Evolutionary conservation across 1,284 basidiomycete genomes (phyloP).

Genomic region (Austropuccinia psidii): DNA sequence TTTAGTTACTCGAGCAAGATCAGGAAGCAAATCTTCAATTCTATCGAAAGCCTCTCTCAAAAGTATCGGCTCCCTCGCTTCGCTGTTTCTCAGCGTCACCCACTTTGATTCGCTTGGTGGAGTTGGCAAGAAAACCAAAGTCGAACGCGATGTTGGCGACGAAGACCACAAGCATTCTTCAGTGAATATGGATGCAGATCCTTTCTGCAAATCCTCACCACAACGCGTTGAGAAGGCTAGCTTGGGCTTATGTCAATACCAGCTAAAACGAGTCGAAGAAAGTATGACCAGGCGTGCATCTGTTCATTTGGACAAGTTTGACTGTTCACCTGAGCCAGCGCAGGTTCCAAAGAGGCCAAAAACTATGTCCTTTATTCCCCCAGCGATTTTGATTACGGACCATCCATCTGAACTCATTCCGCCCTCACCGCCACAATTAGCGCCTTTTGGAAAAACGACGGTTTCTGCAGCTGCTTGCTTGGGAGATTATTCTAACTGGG

Average conservation of each 20-base stretch:
- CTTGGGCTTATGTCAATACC: too few relatives aligned
- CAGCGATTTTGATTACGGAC: conserved; percentile 33
- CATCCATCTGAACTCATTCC: conserved; percentile 36
- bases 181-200: conserved; percentile 3
- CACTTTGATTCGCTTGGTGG: conserved; percentile 1
- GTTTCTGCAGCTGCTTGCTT: conserved; percentile 20
- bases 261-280: not conserved
- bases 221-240: not conserved
- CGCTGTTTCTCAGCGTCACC: conserved; percentile 13
- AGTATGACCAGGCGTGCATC: conserved; percentile 12
- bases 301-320: not conserved
- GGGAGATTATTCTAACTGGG: conserved; percentile 15
- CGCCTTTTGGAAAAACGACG: not conserved
- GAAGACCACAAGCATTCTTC: conserved; percentile 23
- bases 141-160: conserved; percentile 18
- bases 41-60: conserved; percentile 28
- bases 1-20: conserved; percentile 10
- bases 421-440: conserved; percentile 23
- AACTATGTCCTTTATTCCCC: conserved; percentile 20
- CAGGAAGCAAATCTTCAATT: conserved; percentile 31
- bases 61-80: conserved; percentile 31
- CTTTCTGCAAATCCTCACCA: conserved; percentile 4
- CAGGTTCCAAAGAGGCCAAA: conserved; percentile 8
- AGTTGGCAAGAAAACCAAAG: conserved; percentile 9
- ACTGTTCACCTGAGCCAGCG: not conserved